These are phyloP conservation scores for Chlamydomonas eustigma DNA, from an alignment of 139 green algal species.

Conservation along the genomic window DNA sequence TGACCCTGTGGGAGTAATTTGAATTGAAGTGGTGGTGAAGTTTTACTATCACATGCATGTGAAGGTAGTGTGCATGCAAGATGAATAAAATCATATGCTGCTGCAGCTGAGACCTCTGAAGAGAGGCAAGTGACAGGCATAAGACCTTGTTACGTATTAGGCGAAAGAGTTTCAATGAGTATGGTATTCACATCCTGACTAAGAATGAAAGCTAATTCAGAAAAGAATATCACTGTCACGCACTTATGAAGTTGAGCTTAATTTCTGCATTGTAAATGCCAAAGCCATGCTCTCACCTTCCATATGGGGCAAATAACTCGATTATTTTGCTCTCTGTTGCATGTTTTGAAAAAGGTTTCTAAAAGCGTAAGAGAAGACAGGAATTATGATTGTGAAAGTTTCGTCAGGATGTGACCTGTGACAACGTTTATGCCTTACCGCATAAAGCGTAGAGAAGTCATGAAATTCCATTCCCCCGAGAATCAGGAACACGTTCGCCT, in stretches of 20 bases:
- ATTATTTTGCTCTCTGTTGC: background rate
- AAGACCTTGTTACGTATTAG: background rate
- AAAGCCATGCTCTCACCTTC: background rate
- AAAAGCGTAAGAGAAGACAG: background rate
- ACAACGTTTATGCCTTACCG: background rate
- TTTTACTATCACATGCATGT: conserved; percentile 3
- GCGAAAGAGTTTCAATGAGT: background rate
- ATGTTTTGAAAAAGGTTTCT: conserved; percentile 7
- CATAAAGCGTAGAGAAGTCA: background rate
- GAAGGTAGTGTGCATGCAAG: background rate
- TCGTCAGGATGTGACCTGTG: background rate
- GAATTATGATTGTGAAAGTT: background rate
- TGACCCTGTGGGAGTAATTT: background rate
- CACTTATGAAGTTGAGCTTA: background rate
- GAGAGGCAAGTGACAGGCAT: background rate
- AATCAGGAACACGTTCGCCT: no score
- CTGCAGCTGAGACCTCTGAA: background rate
- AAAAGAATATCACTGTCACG: background rate
- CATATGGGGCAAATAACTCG: background rate
- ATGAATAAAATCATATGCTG: background rate
- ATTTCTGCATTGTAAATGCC: background rate
- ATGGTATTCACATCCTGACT: background rate
- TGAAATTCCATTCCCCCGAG: no score
- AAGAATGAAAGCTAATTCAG: background rate
- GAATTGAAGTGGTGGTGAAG: no score